Evolutionary conservation across 805 yeast genomes (phyloP), one percentile per base, ranked within the genome.

Genomic region (Sugiyamaella qingdaonensis): DNA sequence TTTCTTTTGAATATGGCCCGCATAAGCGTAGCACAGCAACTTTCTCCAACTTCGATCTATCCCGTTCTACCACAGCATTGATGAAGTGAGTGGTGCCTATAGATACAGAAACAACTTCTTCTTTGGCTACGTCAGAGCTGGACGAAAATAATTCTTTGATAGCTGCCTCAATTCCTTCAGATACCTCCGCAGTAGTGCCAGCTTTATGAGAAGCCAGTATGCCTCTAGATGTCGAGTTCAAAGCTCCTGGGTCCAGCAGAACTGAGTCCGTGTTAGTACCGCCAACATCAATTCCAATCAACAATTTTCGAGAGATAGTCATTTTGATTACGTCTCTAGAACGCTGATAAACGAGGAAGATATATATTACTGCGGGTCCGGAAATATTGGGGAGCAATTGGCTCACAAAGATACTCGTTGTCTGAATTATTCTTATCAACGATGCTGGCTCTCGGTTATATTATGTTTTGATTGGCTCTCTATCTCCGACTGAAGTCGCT

Each of bases 61-160:
- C 79, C 52, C 71, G 71, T 58, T 76, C 80, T 18, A 76, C 68
- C 18, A 76, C 77, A 11, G 79, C 78, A 61, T 76, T 76, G 60
- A 76, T 75, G 63, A 76, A 76, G 55, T 76, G 80, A 1, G 80
- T 76, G 1, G 80, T 76, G n/a, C 80, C 80, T 52, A 76, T 75
- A 1, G 79, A 75, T 13, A 76, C 76, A 1, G 78, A 64, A 5
- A 64, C 60, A 4, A 76, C 68, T n/a, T 45, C 55, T 2, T 54
- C 49, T 13, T 13, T 13, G 5, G n/a, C 3, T 13, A 4, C 53
- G 48, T 9, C 58, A 57, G 14, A 70, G 68, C 29, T 14, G 8
- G 37, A 13, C 2, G 59, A 62, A 47, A 75, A 71, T 35, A 76
- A 60, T 24, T 61, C 59, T 16, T 55, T 58, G 16, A 76, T 69